Conservation (phyloP, 139 green algal species). For the Chlorella sorokiniana region DNA sequence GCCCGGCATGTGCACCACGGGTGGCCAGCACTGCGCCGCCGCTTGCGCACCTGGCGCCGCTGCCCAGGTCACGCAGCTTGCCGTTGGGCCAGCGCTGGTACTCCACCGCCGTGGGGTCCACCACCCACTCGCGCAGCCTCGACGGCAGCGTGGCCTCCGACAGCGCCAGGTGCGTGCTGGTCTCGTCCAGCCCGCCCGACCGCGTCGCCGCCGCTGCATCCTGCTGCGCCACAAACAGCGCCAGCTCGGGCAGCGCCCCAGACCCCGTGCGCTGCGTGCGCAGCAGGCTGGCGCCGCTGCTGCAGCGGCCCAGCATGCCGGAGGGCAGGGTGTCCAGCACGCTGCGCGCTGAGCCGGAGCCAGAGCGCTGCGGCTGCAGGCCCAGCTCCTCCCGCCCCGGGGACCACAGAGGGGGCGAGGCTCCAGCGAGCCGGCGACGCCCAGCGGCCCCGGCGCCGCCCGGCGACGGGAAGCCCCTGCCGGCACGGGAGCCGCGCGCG, state of each 20-base stretch:
- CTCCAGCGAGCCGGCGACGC: too few relatives aligned
- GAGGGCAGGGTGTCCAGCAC: too few relatives aligned
- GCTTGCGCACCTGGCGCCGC: not conserved
- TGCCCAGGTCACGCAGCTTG: not conserved
- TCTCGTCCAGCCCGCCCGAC: not conserved
- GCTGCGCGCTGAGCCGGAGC: too few relatives aligned
- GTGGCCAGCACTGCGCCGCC: not conserved
- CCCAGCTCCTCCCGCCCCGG: too few relatives aligned
- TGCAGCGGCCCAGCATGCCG: not conserved
- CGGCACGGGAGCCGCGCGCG: too few relatives aligned
- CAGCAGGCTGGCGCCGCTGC: not conserved
- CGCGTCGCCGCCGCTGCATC: not conserved
- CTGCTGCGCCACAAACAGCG: not conserved
- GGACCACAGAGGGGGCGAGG: too few relatives aligned
- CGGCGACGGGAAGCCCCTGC: too few relatives aligned
- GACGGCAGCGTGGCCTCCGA: not conserved
- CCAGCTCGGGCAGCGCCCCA: not conserved
- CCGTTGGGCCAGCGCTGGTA: constrained; percentile 10
- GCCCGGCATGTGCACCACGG: too few relatives aligned
- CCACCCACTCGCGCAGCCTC: not conserved
- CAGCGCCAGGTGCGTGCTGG: not conserved
- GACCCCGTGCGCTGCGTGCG: not conserved
- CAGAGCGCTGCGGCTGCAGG: too few relatives aligned
- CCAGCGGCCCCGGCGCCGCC: too few relatives aligned
- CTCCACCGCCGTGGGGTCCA: not conserved